Percentiles rank a stretch among this genome's conserved stretches.
phyloP scores from a whole-genome alignment of 441 rosid genomes.

The Populus trichocarpa region DNA sequence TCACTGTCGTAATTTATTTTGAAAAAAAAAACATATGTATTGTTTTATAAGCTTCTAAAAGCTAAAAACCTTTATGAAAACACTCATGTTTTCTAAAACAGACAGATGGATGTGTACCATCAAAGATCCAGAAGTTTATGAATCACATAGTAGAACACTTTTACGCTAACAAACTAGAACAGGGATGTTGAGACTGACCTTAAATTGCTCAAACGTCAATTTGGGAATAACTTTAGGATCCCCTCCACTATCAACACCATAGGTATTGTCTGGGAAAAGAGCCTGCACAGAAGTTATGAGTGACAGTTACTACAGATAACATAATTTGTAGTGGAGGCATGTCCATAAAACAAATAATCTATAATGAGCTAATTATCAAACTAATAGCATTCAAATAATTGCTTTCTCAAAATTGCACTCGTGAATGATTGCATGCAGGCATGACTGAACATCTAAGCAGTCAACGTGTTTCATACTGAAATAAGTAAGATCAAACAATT shows the following conservation, averaged over 20 bases:
- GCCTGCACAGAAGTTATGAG: constrained; percentile 46
- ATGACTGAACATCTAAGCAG: background rate
- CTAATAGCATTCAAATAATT: background rate
- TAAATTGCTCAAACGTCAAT: constrained; percentile 75
- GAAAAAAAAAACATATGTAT: background rate
- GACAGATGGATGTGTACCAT: background rate
- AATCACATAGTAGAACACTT: background rate
- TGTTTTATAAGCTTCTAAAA: background rate
- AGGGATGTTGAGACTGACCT: constrained; percentile 35
- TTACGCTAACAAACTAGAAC: background rate
- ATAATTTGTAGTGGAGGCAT: constrained; percentile 4
- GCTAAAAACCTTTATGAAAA: background rate
- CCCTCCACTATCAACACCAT: constrained; percentile 97
- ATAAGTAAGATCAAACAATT: background rate
- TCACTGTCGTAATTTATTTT: background rate
- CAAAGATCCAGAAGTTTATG: background rate
- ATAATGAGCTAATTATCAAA: background rate
- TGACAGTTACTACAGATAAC: constrained; percentile 2
- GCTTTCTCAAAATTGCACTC: background rate
- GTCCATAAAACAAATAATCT: background rate
- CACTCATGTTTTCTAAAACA: background rate
- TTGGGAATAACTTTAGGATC: constrained; percentile 92
- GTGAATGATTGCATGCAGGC: background rate
- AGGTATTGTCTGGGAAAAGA: constrained; percentile 80
- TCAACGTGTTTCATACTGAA: background rate